Base-by-base conservation (phyloP, 2,329 filamentous ascomycete species). In the Cyclaneusma minus region DNA sequence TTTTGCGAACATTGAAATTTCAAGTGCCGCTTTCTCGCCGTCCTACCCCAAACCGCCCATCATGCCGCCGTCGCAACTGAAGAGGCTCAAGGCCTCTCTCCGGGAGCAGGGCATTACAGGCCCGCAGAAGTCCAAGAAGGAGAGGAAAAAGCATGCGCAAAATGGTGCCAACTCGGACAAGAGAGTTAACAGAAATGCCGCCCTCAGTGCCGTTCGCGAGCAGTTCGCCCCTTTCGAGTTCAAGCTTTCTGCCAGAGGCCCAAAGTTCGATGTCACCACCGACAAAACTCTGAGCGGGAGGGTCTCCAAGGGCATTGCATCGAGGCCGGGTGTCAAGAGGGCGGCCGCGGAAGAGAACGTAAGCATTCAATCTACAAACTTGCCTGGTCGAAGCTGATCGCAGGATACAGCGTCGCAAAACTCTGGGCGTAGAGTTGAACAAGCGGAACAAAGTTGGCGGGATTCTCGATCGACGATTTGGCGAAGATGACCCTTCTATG, bases 211-310 rank as follows among this genome's bases (percentile, higher is more conserved):
- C 30, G 94, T 98, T 48, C 78, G 89, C 46, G 85, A 95, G 45
- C 78, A 85, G 40, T 95, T 95, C 67, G 98, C 98, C 50, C 89
- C 89, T 0, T 98, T 98, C 53, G 89, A 98, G 47, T 69, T 93
- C 49, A 91, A 91, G 53, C 71, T 79, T 31, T 72, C 77, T 21
- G 63, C 74, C 2, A 67, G 77, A 32, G 79, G 75, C 0, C 73
- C 73, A 30, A 95, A 95, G 44, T 92, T 92, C 37, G 74, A 87
- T 22, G 76, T 85, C 22, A 84, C 80, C 0, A 85, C 65, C 28
- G 69, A 68, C 35, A 67, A 68, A 31, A 61, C 67, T 5, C 52
- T 56, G 8, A 54, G 53, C 16, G 57, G 57, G 25, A 59, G 59
- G 44, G 58, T 61, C 15, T 57, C 62, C 14, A 69, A 65, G 36